These are phyloP conservation scores for Colletotrichum sp. DNA, from an alignment of 2,329 filamentous ascomycete species.

Conservation along the genomic window DNA sequence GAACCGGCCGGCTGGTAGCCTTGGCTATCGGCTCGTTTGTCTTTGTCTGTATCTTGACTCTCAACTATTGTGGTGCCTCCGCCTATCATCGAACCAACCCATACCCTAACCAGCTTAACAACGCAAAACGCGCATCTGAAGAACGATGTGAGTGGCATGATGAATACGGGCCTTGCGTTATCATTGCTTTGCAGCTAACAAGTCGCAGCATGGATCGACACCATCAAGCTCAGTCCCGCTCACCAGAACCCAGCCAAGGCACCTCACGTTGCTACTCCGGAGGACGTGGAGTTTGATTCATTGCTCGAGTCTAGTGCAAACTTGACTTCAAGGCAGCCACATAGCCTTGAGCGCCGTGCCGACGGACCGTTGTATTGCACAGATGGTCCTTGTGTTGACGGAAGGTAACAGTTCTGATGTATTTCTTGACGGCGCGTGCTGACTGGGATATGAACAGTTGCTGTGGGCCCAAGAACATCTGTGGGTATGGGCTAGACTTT, in stretches of 20 bases:
- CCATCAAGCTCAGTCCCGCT: not conserved
- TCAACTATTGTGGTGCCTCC: rapidly evolving
- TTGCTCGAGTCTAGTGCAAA: not conserved
- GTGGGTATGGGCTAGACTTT: not conserved
- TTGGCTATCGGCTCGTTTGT: not conserved
- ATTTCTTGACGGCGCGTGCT: not conserved
- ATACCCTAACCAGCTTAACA: not conserved
- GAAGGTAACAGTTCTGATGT: not conserved
- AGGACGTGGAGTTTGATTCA: not conserved
- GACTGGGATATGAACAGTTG: not conserved
- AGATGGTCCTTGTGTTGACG: not conserved
- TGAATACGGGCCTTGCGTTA: rapidly evolving
- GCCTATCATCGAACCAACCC: not conserved
- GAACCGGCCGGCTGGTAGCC: not conserved
- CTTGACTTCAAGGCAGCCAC: not conserved
- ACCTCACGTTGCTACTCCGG: not conserved
- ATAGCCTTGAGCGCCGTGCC: not conserved
- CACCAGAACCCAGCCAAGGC: not conserved
- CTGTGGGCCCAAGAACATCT: not conserved
- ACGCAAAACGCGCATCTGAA: not conserved
- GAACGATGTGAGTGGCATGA: not conserved
- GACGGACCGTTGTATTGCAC: not conserved
- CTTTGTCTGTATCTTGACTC: not conserved
- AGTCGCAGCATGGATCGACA: not conserved
- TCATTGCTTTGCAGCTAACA: not conserved